These are phyloP conservation scores for Chalciporus pseudorubinellus DNA, from an alignment of 768 basidiomycete genomes.

Conservation along the genomic window DNA sequence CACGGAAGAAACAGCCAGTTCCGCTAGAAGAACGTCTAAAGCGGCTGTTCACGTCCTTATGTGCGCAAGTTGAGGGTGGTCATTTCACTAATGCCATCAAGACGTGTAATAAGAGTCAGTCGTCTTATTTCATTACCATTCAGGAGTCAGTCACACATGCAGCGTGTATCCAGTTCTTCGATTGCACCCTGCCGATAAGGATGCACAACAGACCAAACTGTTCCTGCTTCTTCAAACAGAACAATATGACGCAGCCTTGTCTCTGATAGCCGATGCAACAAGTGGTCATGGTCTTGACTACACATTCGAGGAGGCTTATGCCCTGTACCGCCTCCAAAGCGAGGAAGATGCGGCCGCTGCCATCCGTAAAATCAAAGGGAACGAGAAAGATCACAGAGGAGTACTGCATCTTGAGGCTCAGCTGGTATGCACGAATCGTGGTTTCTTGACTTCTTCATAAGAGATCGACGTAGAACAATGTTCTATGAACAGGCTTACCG, in stretches of 20 bases:
- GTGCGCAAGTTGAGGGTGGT: constrained; percentile 88
- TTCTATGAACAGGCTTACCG: constrained; percentile 62
- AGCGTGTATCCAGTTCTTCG: constrained; percentile 55
- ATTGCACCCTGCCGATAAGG: constrained; percentile 61
- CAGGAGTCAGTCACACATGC: constrained; percentile 19
- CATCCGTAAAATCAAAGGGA: constrained; percentile 47
- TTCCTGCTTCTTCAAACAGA: constrained; percentile 87
- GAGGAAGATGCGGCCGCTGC: constrained; percentile 64
- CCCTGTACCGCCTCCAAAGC: constrained; percentile 79
- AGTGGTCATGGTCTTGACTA: constrained; percentile 12
- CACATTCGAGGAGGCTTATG: constrained; percentile 75
- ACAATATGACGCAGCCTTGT: constrained; percentile 68
- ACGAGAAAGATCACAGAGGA: constrained; percentile 52
- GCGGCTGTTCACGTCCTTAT: constrained; percentile 73
- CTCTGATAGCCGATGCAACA: constrained; percentile 42
- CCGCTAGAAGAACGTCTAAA: constrained; percentile 36
- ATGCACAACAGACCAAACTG: constrained; percentile 81
- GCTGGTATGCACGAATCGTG: constrained; percentile 52
- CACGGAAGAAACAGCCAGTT: constrained; percentile 23
- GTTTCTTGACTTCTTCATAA: constrained; percentile 17
- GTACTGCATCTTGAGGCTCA: constrained; percentile 83
- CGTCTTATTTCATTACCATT: constrained; percentile 19
- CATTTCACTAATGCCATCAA: constrained; percentile 83
- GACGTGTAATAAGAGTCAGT: constrained; percentile 89
- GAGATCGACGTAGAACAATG: constrained; percentile 14